Evolutionary conservation across 1,284 basidiomycete species (phyloP), one percentile per base, ranked within the genome.

Genomic region (Heterobasidion annosum): DNA sequence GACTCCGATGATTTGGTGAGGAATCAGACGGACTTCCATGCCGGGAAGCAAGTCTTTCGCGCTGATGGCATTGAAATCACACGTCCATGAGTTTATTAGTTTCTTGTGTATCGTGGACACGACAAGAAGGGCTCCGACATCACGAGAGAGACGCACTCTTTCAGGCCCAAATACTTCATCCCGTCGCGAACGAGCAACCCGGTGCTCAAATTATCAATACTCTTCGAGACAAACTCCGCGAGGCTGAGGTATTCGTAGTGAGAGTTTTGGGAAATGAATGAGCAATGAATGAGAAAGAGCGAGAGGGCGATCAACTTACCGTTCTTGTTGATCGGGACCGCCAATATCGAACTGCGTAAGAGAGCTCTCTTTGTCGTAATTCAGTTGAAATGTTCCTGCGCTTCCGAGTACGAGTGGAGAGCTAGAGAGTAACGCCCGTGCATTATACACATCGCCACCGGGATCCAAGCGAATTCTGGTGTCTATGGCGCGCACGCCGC

Each of bases 1-100:
- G 12, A 88, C 84, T 1, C 88, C 83, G 56, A 90, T 86, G 16
- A 79, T 70, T 64, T 91, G 88, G 64, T 89, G 86, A 7, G 79
- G 76, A 42, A 90, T 67, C 10, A 90, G 69, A 2, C 77, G 73
- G n/a, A 88, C 79, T 63, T 80, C 79, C 62, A 90, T 68, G 1
- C 83, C 82, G 6, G 81, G 78, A 2, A 87, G 62, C 13, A 80
- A 63, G 58, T 84, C 81, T 50, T 69, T 69, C 43, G 73, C 64
- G 57, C 82, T 83, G 56, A 10, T 25, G 25, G 25, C 25, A 25
- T 25, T 25, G 49, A 43, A 34, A 8, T n/a, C 13, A 16, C 25
- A 25, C 25, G 51, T 25, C 3, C 34, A n/a, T 32, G 12, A 13
- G 12, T 52, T 60, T 40, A 56, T 40, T 40, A 53, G 37, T 47